Percentiles rank a stretch among this genome's conserved stretches.
Conservation (phyloP, 176 grass and related monocot species). For the Cenchrus americanus region DNA sequence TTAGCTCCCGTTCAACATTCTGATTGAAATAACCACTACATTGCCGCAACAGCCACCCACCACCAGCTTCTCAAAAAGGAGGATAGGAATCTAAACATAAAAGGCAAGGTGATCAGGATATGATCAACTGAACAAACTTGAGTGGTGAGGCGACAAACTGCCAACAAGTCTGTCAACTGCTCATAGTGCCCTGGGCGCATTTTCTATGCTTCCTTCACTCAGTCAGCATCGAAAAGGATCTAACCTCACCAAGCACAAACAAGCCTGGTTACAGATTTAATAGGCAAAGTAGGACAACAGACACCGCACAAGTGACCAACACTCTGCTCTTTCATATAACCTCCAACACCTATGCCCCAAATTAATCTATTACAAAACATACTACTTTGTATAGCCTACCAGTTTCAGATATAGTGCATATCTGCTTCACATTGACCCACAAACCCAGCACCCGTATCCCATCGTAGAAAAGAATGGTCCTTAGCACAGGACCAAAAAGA, state of each 20-base stretch:
- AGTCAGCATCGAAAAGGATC: background rate
- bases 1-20: slow-evolving; percentile 1
- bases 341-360: background rate
- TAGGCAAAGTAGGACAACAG: background rate
- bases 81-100: slow-evolving; percentile 4
- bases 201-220: background rate
- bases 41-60: background rate
- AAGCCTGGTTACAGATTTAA: slow-evolving; percentile 6
- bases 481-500: background rate
- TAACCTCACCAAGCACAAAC: background rate
- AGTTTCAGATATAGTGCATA: background rate
- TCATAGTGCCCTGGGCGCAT: background rate
- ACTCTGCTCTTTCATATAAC: slow-evolving; percentile 7
- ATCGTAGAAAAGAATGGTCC: background rate
- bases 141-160: background rate
- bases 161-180: background rate
- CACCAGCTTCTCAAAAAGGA: background rate
- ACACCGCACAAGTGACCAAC: background rate
- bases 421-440: background rate
- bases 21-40: slow-evolving; percentile 1
- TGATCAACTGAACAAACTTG: background rate
- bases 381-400: background rate
- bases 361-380: slow-evolving; percentile 23
- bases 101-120: background rate
- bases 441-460: background rate